Base-by-base conservation (phyloP, 306 rosid genomes). In the Urtica urens region DNA sequence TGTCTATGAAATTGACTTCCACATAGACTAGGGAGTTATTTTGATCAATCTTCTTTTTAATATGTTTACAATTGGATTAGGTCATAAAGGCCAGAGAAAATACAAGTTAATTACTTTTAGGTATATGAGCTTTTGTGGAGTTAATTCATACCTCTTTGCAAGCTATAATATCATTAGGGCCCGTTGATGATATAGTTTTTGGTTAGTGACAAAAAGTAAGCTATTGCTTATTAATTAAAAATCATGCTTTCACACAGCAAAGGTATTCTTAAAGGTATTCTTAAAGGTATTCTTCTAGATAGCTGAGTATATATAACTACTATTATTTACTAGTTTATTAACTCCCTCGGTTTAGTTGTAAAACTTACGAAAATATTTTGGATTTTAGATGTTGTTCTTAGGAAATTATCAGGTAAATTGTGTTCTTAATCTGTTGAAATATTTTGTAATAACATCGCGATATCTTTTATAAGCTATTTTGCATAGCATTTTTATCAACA, bases 21-120 rank as follows among this genome's bases (percentile, higher is more conserved):
- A 57, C 22, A n/a, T 43, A 31, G 52, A 12, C 31, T 44, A 30
- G 43, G 43, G 66, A 49, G 45, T 35, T 55, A n/a, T 27, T 34
- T 13, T 19, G 41, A 23, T 22, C 13, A 14, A 9, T 12, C 12
- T 22, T 7, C 26, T 22, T n/a, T n/a, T 35, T 15, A 11, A 62
- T 59, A 63, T 58, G 37, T 58, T 44, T 23, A 23, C 34, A 49
- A 25, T 31, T 28, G 10, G n/a, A 4, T 28, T 23, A 40, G 40
- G 46, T 48, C 52, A 2, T 26, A 47, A 47, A 47, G 52, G 52
- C 20, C 31, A 46, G 17, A 46, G 43, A 44, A 30, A 50, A 28
- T 29, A 13, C 26, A 42, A n/a, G 14, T 5, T 26, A 46, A 11
- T 23, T 29, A 18, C 33, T 35, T 26, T 46, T 46, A 9, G 14